These are phyloP conservation scores for Cardamine chenopodiifolia DNA, from an alignment of 345 rosid species.

Conservation along the genomic window DNA sequence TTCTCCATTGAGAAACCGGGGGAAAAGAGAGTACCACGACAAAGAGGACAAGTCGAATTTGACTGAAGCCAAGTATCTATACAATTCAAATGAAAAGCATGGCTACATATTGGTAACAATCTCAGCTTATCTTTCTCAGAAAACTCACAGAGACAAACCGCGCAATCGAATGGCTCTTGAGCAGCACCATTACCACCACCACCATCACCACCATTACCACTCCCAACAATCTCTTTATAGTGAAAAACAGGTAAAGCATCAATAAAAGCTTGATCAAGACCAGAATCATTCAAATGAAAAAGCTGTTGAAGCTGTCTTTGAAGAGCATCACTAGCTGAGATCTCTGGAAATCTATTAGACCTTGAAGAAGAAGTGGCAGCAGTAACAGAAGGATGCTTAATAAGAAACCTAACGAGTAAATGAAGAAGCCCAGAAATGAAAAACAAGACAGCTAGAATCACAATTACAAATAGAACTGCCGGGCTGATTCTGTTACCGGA, in stretches of 20 bases:
- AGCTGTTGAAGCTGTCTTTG: constrained; percentile 91
- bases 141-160: constrained; percentile 87
- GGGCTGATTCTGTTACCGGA: constrained; percentile 73
- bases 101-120: constrained; percentile 80
- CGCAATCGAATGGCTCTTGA: constrained; percentile 85
- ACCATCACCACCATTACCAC: background rate
- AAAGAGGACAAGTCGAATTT: constrained; percentile 80
- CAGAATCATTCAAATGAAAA: constrained; percentile 86
- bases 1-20: constrained; percentile 71
- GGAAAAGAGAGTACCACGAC: constrained; percentile 71
- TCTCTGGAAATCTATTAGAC: constrained; percentile 68
- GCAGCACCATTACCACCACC: constrained; percentile 34
- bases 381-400: constrained; percentile 62
- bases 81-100: constrained; percentile 84
- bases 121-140: constrained; percentile 82
- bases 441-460: constrained; percentile 76
- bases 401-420: constrained; percentile 79
- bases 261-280: constrained; percentile 86
- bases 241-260: constrained; percentile 88
- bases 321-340: constrained; percentile 72
- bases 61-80: constrained; percentile 90
- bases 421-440: constrained; percentile 86
- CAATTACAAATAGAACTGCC: constrained; percentile 74
- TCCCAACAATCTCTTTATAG: constrained; percentile 64
- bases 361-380: constrained; percentile 56